Evolutionary conservation across 2,329 filamentous ascomycete species (phyloP).

Genomic region (Falciphora oryzae): DNA sequence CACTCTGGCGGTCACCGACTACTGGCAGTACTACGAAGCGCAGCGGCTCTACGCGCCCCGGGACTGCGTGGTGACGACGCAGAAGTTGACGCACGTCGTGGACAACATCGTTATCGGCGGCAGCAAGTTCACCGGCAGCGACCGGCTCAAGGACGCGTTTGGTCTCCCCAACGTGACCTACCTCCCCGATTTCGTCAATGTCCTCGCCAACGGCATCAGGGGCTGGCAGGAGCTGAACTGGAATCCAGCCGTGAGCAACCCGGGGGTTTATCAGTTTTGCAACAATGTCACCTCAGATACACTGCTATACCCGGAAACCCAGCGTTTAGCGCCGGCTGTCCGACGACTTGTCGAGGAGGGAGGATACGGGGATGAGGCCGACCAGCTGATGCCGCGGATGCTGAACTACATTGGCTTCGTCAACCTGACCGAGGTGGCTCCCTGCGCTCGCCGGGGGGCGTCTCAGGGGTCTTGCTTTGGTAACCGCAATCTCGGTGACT

Average conservation of each 20-base stretch:
- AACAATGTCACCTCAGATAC: constrained; percentile 21
- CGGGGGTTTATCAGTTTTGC: constrained; percentile 25
- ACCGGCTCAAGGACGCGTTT: constrained; percentile 25
- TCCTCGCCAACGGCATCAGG: constrained; percentile 23
- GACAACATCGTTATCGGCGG: constrained; percentile 27
- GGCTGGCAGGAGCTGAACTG: constrained; percentile 28
- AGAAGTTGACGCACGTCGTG: constrained; percentile 37
- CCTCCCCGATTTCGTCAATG: constrained; percentile 25
- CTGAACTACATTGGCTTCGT: constrained; percentile 29
- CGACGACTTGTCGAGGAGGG: constrained; percentile 25
- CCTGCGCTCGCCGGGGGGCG: constrained; percentile 14
- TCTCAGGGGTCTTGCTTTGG: constrained; percentile 26
- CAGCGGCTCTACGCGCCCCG: constrained; percentile 29
- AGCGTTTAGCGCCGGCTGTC: constrained; percentile 19
- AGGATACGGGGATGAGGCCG: constrained; percentile 24
- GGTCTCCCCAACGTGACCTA: constrained; percentile 24
- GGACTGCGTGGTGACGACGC: constrained; percentile 59
- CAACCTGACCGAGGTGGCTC: constrained; percentile 17
- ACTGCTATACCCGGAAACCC: constrained; percentile 21
- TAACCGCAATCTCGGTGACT: constrained; percentile 21
- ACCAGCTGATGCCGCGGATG: constrained; percentile 22
- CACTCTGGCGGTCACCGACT: constrained; percentile 35
- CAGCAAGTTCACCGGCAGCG: constrained; percentile 20
- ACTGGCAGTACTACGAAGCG: constrained; percentile 28
- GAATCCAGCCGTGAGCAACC: constrained; percentile 24